Conservation (phyloP, 768 basidiomycete species). For the Cystoderma amianthinum region DNA sequence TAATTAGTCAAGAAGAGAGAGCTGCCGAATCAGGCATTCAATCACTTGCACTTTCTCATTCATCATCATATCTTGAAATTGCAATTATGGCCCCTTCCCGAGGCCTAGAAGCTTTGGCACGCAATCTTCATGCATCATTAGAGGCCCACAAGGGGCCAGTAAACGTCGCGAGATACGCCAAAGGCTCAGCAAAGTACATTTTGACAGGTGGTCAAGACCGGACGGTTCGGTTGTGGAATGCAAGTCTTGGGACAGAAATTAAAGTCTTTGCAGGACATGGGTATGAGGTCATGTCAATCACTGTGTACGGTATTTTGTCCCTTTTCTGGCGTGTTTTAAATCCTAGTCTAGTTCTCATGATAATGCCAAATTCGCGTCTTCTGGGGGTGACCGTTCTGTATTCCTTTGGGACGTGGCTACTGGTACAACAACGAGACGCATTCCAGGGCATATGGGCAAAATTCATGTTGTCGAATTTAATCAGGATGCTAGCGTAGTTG, state of each 20-base stretch:
- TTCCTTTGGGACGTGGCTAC: slow-evolving; percentile 95
- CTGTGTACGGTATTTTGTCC: slow-evolving; percentile 61
- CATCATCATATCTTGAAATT: slow-evolving; percentile 1
- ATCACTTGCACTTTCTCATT: background rate
- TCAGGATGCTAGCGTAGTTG: slow-evolving; percentile 77
- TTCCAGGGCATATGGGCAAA: slow-evolving; percentile 87
- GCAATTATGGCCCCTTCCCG: slow-evolving; percentile 44
- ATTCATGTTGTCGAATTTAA: slow-evolving; percentile 91
- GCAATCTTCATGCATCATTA: slow-evolving; percentile 59
- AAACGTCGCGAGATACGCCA: slow-evolving; percentile 87
- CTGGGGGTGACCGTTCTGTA: slow-evolving; percentile 88
- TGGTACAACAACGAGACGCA: slow-evolving; percentile 74
- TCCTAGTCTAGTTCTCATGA: slow-evolving; percentile 85
- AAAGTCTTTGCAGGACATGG: slow-evolving; percentile 89
- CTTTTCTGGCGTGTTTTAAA: too few relatives aligned
- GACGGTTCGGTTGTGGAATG: slow-evolving; percentile 88
- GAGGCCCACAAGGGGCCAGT: slow-evolving; percentile 75
- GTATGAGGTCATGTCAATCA: slow-evolving; percentile 88
- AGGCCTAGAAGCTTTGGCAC: slow-evolving; percentile 44
- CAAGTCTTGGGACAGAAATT: slow-evolving; percentile 78
- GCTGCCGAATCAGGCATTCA: background rate
- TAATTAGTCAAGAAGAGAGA: too few relatives aligned
- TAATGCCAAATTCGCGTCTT: slow-evolving; percentile 90
- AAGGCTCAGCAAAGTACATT: slow-evolving; percentile 81
- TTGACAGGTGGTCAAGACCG: slow-evolving; percentile 94